A percentile compares a stretch with the other conserved stretches of the same genome.
These are phyloP conservation scores for Cutaneotrichosporon cutaneum DNA, from an alignment of 1,284 basidiomycete species.

Conservation along the genomic window DNA sequence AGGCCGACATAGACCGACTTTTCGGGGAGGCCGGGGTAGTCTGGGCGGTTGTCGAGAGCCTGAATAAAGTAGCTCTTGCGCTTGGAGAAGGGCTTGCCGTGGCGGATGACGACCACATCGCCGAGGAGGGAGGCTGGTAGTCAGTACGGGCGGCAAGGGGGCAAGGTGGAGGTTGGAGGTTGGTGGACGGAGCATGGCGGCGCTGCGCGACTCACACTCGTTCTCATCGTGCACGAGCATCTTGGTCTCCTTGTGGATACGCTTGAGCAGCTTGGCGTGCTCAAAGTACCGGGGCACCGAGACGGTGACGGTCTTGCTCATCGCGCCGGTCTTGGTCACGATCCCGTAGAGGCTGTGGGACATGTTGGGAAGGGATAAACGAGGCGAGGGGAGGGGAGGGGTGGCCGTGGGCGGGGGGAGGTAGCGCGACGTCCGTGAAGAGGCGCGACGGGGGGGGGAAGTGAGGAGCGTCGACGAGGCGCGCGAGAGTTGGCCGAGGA, in stretches of 20 bases:
- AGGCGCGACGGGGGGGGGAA: neutral
- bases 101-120: constrained; percentile 43
- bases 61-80: constrained; percentile 38
- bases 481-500: neutral
- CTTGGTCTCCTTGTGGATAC: constrained; percentile 40
- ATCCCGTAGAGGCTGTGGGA: constrained; percentile 37
- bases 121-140: constrained; percentile 36
- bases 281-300: constrained; percentile 36
- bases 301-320: constrained; percentile 47
- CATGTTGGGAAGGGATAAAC: too few relatives aligned
- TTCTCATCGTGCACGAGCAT: constrained; percentile 44
- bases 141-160: too few relatives aligned
- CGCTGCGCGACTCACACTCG: constrained; percentile 43
- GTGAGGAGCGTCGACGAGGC: neutral
- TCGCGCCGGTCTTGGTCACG: constrained; percentile 44
- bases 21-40: constrained; percentile 4
- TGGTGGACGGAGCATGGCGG: too few relatives aligned
- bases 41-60: constrained; percentile 24
- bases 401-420: neutral
- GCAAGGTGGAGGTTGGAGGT: neutral
- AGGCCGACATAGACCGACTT: constrained; percentile 3
- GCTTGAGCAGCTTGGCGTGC: constrained; percentile 34
- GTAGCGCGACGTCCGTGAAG: neutral
- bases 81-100: constrained; percentile 37
- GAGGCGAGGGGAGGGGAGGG: constrained; percentile 15